phyloP scores from a whole-genome alignment of 306 rosid genomes.

The Ormosia emarginata region DNA sequence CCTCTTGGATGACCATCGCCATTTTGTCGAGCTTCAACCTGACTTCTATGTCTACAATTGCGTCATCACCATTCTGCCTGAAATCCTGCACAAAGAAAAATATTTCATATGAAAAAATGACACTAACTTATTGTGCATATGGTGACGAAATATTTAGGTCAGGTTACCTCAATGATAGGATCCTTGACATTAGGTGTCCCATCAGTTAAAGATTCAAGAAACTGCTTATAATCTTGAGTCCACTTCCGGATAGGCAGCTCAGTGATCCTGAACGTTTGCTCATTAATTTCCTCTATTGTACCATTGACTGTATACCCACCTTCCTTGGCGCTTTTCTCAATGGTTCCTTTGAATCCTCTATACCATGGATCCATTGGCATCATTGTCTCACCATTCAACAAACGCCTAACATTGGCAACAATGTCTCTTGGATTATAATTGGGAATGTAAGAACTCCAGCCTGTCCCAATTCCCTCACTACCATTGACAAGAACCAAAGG shows the following conservation, averaged over 20 bases:
- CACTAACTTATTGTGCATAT: not conserved
- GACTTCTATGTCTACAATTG: slow-evolving; percentile 58
- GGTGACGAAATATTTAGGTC: not conserved
- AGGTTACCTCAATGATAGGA: slow-evolving; percentile 69
- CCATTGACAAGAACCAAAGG: slow-evolving; percentile 94
- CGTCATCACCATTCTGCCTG: slow-evolving; percentile 83
- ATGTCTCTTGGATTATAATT: slow-evolving; percentile 91
- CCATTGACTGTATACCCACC: slow-evolving; percentile 70
- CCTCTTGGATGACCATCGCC: slow-evolving; percentile 61
- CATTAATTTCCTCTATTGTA: slow-evolving; percentile 53
- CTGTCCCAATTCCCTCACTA: slow-evolving; percentile 93
- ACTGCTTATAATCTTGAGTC: slow-evolving; percentile 95
- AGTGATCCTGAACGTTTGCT: slow-evolving; percentile 54
- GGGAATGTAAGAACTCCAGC: slow-evolving; percentile 91
- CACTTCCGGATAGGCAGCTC: slow-evolving; percentile 87
- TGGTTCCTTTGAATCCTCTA: slow-evolving; percentile 71
- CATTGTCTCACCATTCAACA: slow-evolving; percentile 55
- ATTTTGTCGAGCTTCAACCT: slow-evolving; percentile 58
- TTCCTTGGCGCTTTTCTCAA: slow-evolving; percentile 70
- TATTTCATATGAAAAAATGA: not conserved
- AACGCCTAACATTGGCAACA: slow-evolving; percentile 66
- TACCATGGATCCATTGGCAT: slow-evolving; percentile 99
- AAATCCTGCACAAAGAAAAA: slow-evolving; percentile 54
- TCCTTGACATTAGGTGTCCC: slow-evolving; percentile 76
- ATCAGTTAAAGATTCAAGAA: slow-evolving; percentile 64